Conservation (phyloP, 2,329 filamentous ascomycete species). For the Curvularia verruculosa region DNA sequence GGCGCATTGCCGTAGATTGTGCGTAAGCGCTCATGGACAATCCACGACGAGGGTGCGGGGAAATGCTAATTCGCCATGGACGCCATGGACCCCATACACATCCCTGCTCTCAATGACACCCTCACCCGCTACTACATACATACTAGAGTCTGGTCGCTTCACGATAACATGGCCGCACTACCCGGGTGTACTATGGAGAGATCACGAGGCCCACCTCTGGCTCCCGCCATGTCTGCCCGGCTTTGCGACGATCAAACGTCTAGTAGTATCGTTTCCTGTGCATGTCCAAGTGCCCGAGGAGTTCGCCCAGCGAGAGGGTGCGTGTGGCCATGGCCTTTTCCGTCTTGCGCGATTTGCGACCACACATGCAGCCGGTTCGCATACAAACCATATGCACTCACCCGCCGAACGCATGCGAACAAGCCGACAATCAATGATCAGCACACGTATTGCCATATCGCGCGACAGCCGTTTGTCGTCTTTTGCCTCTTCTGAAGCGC, state of each 20-base stretch:
- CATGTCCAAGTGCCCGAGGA: not conserved
- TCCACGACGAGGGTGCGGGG: conserved; percentile 1
- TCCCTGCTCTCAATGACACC: conserved; percentile 4
- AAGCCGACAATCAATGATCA: conserved; percentile 2
- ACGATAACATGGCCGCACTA: conserved; percentile 2
- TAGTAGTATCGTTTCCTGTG: not conserved
- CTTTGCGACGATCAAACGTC: conserved; percentile 1
- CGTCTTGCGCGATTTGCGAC: conserved; percentile 7
- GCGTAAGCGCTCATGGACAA: conserved; percentile 5
- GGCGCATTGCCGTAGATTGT: conserved; percentile 1
- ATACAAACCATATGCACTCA: conserved; percentile 3
- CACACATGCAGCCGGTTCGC: not conserved
- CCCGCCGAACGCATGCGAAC: conserved; percentile 2
- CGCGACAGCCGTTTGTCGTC: conserved; percentile 7
- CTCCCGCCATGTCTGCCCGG: not conserved
- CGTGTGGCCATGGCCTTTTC: not conserved
- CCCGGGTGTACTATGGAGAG: conserved; percentile 4
- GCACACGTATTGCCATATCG: conserved; percentile 2
- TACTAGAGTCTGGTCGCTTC: not conserved
- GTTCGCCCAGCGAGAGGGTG: not conserved
- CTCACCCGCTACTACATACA: too few relatives aligned
- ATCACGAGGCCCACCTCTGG: conserved; percentile 1
- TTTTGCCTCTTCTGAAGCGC: not conserved
- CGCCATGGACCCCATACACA: not conserved
- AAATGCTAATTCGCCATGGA: not conserved